A percentile compares a stretch with the other conserved stretches of the same genome.
Evolutionary conservation across 2,329 filamentous ascomycete genomes (phyloP).

Genomic region (Fusarium sp.): DNA sequence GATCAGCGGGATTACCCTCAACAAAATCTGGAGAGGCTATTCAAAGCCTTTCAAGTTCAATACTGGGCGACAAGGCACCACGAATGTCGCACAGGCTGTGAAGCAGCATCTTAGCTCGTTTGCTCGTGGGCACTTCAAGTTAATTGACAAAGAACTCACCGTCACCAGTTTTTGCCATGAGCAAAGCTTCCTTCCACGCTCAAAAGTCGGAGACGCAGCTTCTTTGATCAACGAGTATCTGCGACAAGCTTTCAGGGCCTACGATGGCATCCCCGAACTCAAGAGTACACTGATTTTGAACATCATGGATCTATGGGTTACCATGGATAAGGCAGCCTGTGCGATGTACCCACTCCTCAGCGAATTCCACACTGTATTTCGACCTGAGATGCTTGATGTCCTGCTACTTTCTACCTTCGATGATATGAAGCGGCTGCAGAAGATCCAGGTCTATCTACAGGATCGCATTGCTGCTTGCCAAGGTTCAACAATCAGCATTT

Average conservation of each 20-base stretch:
- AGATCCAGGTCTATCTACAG: constrained; percentile 34
- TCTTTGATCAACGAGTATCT: constrained; percentile 21
- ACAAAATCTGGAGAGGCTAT: constrained; percentile 18
- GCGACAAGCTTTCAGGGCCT: background rate
- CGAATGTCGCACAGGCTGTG: constrained; percentile 29
- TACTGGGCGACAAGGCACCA: background rate
- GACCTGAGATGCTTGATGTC: constrained; percentile 37
- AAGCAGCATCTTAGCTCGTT: constrained; percentile 32
- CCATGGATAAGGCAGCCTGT: constrained; percentile 35
- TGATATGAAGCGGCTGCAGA: constrained; percentile 34
- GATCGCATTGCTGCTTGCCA: constrained; percentile 27
- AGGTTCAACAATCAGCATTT: constrained; percentile 26
- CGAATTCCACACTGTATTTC: constrained; percentile 37
- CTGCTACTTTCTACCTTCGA: constrained; percentile 22
- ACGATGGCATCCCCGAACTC: constrained; percentile 29
- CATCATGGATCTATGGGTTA: constrained; percentile 39
- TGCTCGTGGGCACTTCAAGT: constrained; percentile 10
- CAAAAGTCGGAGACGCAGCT: constrained; percentile 2
- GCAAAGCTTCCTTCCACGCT: background rate
- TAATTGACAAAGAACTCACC: constrained; percentile 23
- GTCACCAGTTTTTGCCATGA: constrained; percentile 13
- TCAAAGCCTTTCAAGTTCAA: constrained; percentile 3
- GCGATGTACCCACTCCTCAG: constrained; percentile 29
- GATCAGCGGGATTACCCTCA: constrained; percentile 21
- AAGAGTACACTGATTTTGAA: constrained; percentile 35